Conservation (phyloP, 2,329 filamentous ascomycete genomes). For the Trichoderma oligosporum region DNA sequence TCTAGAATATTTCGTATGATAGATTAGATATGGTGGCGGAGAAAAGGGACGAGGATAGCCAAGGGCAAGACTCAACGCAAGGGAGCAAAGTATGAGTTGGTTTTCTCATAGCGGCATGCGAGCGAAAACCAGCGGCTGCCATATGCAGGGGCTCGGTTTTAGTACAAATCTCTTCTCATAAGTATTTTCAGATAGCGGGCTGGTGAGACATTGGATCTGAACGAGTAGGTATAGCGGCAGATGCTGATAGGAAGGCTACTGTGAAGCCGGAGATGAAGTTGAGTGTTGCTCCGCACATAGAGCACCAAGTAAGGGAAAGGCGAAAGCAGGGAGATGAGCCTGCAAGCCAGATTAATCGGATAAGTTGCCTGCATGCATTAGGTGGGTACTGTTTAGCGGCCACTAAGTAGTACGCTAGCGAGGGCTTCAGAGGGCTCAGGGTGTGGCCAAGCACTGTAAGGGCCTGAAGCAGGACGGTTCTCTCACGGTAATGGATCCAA, state of each 20-base stretch:
- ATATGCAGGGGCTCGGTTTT: constrained; percentile 2
- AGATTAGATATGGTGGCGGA: constrained; percentile 10
- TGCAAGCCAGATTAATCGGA: not conserved
- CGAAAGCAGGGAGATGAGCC: not conserved
- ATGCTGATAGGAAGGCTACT: not conserved
- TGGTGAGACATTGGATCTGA: not conserved
- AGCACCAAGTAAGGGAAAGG: not conserved
- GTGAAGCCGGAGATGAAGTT: not conserved
- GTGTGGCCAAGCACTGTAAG: not conserved
- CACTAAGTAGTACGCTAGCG: constrained; percentile 1
- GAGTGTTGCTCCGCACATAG: not conserved
- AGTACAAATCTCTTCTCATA: no score
- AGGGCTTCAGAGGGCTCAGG: not conserved
- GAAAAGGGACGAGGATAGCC: not conserved
- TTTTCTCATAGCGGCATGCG: not conserved
- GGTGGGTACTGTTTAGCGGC: not conserved
- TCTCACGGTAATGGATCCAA: no score
- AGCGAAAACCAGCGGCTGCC: not conserved
- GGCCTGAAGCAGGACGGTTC: constrained; percentile 5
- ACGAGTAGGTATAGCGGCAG: not conserved
- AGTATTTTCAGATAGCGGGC: not conserved
- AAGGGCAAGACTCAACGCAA: constrained; percentile 11
- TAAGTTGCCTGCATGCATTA: constrained; percentile 12
- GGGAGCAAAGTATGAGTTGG: constrained; percentile 7
- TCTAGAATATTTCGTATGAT: constrained; percentile 5